Evolutionary conservation across 129 eudicot genomes (phyloP).

Genomic region (Flaveria trinervia): DNA sequence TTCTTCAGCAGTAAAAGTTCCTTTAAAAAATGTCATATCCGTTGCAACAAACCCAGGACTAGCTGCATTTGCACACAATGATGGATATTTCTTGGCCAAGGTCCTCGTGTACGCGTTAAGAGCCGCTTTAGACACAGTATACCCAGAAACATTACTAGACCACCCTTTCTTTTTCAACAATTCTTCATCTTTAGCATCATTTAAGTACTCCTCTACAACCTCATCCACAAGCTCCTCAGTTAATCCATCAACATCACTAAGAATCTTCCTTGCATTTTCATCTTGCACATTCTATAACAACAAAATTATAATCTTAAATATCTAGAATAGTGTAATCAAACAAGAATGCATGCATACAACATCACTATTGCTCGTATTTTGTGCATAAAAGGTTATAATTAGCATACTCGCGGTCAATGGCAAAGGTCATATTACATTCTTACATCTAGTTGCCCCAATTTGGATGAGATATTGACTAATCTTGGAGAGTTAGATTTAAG

Average conservation of each 20-base stretch:
- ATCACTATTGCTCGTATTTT: conserved; percentile 4
- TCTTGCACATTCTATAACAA: conserved; percentile 35
- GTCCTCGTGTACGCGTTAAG: conserved; percentile 53
- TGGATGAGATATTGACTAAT: conserved; percentile 47
- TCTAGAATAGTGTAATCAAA: not conserved
- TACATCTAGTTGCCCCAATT: conserved; percentile 42
- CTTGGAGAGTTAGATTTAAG: conserved; percentile 38
- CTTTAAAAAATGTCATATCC: conserved; percentile 41
- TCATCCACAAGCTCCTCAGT: conserved; percentile 50
- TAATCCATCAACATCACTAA: conserved; percentile 38
- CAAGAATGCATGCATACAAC: not conserved
- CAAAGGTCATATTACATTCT: conserved; percentile 25
- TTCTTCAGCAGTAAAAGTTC: conserved; percentile 52
- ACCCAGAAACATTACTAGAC: conserved; percentile 42
- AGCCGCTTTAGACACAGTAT: conserved; percentile 52
- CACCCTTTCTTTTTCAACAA: conserved; percentile 46
- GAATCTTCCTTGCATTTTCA: conserved; percentile 34
- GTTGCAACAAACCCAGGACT: conserved; percentile 69
- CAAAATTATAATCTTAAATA: conserved; percentile 5
- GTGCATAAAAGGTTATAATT: not conserved
- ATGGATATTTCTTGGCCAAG: conserved; percentile 44
- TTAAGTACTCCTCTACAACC: conserved; percentile 36
- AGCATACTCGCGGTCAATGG: not conserved
- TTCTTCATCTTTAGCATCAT: conserved; percentile 38
- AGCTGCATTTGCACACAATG: conserved; percentile 39